A percentile compares a stretch with the other conserved stretches of the same genome.
Evolutionary conservation across 2,329 filamentous ascomycete genomes (phyloP).

Genomic region (Sporothrix brasiliensis): DNA sequence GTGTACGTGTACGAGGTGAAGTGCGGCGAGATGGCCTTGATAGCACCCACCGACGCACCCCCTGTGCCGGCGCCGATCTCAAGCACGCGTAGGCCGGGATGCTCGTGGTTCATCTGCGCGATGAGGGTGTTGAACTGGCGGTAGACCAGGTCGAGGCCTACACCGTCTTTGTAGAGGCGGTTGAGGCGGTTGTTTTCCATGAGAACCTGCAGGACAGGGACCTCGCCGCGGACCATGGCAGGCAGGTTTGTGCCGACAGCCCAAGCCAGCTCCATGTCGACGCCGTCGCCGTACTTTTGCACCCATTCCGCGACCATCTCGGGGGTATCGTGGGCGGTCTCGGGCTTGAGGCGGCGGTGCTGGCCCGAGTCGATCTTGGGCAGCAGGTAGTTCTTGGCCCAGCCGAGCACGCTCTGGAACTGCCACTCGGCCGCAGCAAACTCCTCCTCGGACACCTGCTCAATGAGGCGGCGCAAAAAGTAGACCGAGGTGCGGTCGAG

Average conservation of each 20-base stretch:
- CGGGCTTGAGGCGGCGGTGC: constrained; percentile 31
- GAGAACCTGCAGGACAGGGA: constrained; percentile 42
- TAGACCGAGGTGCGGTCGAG: constrained; percentile 31
- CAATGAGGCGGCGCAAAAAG: constrained; percentile 28
- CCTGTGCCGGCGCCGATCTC: constrained; percentile 44
- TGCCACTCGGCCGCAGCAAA: constrained; percentile 30
- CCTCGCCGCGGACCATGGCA: constrained; percentile 31
- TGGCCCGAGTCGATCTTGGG: constrained; percentile 30
- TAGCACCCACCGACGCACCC: constrained; percentile 38
- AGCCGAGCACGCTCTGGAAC: constrained; percentile 28
- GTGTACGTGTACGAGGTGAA: constrained; percentile 37
- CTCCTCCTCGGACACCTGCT: constrained; percentile 28
- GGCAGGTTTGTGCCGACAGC: constrained; percentile 32
- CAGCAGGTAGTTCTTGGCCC: constrained; percentile 31
- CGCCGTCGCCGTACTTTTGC: constrained; percentile 16
- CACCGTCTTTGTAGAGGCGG: constrained; percentile 41
- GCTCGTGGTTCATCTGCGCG: constrained; percentile 35
- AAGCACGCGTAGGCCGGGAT: constrained; percentile 43
- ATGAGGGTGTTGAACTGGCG: constrained; percentile 37
- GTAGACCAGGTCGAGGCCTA: constrained; percentile 37
- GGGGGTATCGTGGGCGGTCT: constrained; percentile 25
- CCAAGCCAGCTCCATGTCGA: constrained; percentile 34
- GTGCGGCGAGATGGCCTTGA: constrained; percentile 33
- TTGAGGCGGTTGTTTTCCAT: constrained; percentile 43
- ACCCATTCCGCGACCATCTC: constrained; percentile 29